These are phyloP conservation scores for Cladophialophora immunda DNA, from an alignment of 2,329 filamentous ascomycete species.

Conservation along the genomic window DNA sequence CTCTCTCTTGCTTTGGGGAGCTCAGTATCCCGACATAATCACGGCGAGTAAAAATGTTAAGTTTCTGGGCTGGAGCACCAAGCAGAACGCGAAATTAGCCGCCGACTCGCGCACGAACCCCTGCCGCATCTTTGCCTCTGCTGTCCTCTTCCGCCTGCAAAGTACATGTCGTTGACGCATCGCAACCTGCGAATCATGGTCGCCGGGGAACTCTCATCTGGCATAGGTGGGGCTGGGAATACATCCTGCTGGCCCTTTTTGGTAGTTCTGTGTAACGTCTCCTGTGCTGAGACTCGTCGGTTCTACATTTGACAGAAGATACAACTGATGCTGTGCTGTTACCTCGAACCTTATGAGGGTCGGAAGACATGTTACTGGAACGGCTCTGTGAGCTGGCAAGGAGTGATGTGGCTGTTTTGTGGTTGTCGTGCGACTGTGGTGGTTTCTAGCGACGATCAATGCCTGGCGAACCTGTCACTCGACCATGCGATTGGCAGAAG, in stretches of 20 bases:
- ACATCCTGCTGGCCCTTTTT: neutral
- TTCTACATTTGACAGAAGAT: neutral
- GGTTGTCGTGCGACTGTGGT: neutral
- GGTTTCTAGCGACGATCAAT: neutral
- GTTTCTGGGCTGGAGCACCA: neutral
- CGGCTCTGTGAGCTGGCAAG: neutral
- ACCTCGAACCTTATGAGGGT: neutral
- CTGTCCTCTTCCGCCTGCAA: conserved; percentile 1
- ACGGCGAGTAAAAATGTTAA: neutral
- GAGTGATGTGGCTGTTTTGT: conserved; percentile 5
- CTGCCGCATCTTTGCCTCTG: neutral
- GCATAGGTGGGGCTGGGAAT: neutral
- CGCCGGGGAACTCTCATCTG: conserved; percentile 5
- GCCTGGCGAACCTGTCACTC: conserved; percentile 3
- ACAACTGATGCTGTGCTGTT: neutral
- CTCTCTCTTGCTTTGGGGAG: neutral
- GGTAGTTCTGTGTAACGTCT: conserved; percentile 4
- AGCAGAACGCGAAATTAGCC: conserved; percentile 4
- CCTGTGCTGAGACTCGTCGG: neutral
- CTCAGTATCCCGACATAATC: neutral
- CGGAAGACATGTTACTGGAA: neutral
- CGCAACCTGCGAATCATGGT: neutral
- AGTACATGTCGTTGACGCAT: conserved; percentile 1
- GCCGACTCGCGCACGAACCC: neutral
- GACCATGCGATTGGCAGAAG: conserved; percentile 7